phyloP scores from a whole-genome alignment of 176 grass and related monocot species.

The Phoenix dactylifera region DNA sequence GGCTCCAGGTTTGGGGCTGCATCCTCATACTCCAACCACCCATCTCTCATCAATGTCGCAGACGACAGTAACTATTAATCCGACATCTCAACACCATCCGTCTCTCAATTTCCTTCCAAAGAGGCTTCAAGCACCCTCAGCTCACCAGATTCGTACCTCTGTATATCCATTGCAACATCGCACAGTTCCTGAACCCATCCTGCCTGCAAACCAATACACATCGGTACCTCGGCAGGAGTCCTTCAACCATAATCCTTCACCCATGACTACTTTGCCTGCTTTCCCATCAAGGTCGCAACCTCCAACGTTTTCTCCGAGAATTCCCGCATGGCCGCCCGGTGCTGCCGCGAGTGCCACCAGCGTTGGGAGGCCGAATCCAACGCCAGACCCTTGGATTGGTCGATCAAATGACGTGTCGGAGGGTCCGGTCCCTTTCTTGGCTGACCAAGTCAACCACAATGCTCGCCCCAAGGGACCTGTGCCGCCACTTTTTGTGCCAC shows the following conservation, averaged over 20 bases:
- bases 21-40: constrained; percentile 27
- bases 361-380: not conserved
- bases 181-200: constrained; percentile 11
- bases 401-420: constrained; percentile 19
- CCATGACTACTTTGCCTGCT: not conserved
- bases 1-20: constrained; percentile 36
- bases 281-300: constrained; percentile 5
- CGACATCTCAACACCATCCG: constrained; percentile 26
- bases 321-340: constrained; percentile 35
- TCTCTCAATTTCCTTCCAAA: not conserved
- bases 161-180: no score
- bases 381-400: constrained; percentile 26
- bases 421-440: constrained; percentile 3
- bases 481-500: constrained; percentile 3
- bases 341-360: not conserved
- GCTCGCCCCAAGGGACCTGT: constrained; percentile 5
- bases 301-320: not conserved
- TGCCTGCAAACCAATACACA: constrained; percentile 21
- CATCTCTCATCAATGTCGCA: constrained; percentile 10
- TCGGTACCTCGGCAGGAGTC: not conserved
- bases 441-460: constrained; percentile 31
- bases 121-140: not conserved
- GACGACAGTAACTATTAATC: constrained; percentile 26
- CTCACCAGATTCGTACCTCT: no score
- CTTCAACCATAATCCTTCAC: constrained; percentile 8